Conservation (phyloP, 1,284 basidiomycete genomes). For the Leccinum laetum region DNA sequence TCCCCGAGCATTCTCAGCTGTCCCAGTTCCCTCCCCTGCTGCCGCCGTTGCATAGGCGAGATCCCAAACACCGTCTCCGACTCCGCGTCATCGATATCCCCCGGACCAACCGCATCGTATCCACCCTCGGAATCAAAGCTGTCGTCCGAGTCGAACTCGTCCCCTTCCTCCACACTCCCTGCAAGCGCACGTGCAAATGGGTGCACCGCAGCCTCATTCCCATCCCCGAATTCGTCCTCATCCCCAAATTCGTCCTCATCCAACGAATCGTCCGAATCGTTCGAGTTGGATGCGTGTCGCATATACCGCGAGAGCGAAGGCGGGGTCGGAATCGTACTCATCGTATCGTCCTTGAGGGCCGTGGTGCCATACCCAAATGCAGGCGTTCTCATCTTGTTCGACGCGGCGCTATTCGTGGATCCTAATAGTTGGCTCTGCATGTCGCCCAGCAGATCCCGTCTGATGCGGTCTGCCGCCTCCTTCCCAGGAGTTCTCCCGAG, state of each 20-base stretch:
- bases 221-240: conserved; percentile 39
- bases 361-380: conserved; percentile 22
- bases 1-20: conserved; percentile 57
- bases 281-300: conserved; percentile 35
- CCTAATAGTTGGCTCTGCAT: conserved; percentile 35
- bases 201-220: conserved; percentile 43
- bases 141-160: conserved; percentile 46
- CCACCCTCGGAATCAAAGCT: conserved; percentile 43
- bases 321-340: conserved; percentile 64
- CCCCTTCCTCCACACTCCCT: conserved; percentile 43
- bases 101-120: conserved; percentile 13
- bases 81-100: conserved; percentile 3
- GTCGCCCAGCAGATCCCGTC: conserved; percentile 57
- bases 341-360: conserved; percentile 48
- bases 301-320: conserved; percentile 67
- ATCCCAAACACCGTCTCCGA: conserved; percentile 70
- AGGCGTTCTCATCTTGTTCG: conserved; percentile 26
- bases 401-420: conserved; percentile 12
- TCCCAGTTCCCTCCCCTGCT: conserved; percentile 27
- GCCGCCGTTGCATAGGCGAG: conserved; percentile 46
- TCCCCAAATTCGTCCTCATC: conserved; percentile 40
- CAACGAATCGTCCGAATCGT: conserved; percentile 50
- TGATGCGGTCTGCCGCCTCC: conserved; percentile 68
- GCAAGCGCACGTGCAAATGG: conserved; percentile 49
- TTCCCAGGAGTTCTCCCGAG: conserved; percentile 62